Evolutionary conservation across 1,139 yeast genomes (phyloP).

Genomic region (Candida pseudoviswanathii): DNA sequence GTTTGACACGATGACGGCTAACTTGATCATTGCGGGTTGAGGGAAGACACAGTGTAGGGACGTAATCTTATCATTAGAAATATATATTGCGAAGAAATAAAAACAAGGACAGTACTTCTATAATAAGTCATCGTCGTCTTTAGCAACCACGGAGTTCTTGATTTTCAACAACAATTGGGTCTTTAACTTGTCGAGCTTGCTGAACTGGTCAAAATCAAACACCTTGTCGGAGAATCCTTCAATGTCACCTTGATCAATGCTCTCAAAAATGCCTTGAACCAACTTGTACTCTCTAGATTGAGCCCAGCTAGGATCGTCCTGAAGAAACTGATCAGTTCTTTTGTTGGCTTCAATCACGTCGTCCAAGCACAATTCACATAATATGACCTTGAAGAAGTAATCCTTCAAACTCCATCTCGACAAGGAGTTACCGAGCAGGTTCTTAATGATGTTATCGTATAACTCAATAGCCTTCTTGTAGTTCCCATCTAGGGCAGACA

Average conservation of each 20-base stretch:
- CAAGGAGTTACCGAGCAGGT: conserved; percentile 70
- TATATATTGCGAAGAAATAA: neutral
- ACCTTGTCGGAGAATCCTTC: conserved; percentile 76
- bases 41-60: neutral
- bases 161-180: conserved; percentile 83
- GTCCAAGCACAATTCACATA: conserved; percentile 80
- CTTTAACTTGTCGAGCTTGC: conserved; percentile 89
- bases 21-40: conserved; percentile 57
- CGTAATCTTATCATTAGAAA: neutral
- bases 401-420: conserved; percentile 94
- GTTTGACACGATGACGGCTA: conserved; percentile 71
- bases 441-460: conserved; percentile 77
- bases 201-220: conserved; percentile 83
- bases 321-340: conserved; percentile 61
- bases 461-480: conserved; percentile 73
- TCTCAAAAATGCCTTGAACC: conserved; percentile 62
- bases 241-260: conserved; percentile 78
- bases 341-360: conserved; percentile 87
- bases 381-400: conserved; percentile 78
- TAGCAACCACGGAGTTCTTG: conserved; percentile 71
- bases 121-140: conserved; percentile 61
- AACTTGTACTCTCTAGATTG: conserved; percentile 79
- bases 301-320: conserved; percentile 78
- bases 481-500: conserved; percentile 74
- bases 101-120: conserved; percentile 5